These are phyloP conservation scores for Multifurca ochricompacta DNA, from an alignment of 768 basidiomycete species.

Conservation along the genomic window DNA sequence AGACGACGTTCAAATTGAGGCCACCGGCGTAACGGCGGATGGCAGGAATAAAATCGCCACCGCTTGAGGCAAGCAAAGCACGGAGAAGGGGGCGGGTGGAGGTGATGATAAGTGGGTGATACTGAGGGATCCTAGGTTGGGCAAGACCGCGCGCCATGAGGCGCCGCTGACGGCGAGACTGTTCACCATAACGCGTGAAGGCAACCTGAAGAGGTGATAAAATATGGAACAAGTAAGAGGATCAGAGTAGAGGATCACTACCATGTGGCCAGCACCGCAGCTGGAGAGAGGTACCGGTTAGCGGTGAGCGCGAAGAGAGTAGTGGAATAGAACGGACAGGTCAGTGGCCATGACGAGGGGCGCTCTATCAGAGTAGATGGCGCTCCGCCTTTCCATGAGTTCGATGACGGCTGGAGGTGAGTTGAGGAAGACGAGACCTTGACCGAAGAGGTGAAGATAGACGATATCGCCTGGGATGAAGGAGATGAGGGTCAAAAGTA, in stretches of 20 bases:
- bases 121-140: slow-evolving; percentile 7
- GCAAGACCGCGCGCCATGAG: slow-evolving; percentile 19
- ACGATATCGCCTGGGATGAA: slow-evolving; percentile 47
- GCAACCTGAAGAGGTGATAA: slow-evolving; percentile 9
- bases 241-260: neutral
- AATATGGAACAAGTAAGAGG: neutral
- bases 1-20: slow-evolving; percentile 37
- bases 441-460: slow-evolving; percentile 57
- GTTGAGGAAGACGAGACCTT: slow-evolving; percentile 62
- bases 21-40: slow-evolving; percentile 19
- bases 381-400: slow-evolving; percentile 60
- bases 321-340: slow-evolving; percentile 40
- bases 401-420: slow-evolving; percentile 51
- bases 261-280: slow-evolving; percentile 20
- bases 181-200: slow-evolving; percentile 19
- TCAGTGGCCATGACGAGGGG: slow-evolving; percentile 62
- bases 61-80: slow-evolving; percentile 12
- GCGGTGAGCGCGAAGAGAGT: neutral
- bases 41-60: slow-evolving; percentile 12
- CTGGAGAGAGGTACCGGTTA: neutral
- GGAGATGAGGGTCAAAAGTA: neutral
- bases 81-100: slow-evolving; percentile 19
- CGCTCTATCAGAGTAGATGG: slow-evolving; percentile 71
- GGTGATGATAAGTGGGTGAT: slow-evolving; percentile 16
- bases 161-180: slow-evolving; percentile 18